Evolutionary conservation across 2,329 filamentous ascomycete species (phyloP).

Genomic region (Myriosclerotinia scirpicola): DNA sequence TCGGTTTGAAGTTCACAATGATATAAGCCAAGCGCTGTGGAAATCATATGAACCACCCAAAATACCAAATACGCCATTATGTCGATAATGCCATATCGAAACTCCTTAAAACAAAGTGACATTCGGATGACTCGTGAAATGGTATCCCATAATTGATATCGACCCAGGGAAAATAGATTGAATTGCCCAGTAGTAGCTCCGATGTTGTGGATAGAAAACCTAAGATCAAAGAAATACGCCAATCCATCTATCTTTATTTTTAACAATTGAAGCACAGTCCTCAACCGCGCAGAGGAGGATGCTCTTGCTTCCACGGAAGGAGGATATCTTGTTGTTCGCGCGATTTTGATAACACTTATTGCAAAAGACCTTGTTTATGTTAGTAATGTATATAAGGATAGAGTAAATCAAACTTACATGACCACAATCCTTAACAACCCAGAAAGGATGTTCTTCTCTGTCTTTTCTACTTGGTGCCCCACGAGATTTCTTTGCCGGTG

Average conservation of each 20-base stretch:
- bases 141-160: not conserved
- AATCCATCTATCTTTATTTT: conserved; percentile 58
- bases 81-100: conserved; percentile 12
- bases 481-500: conserved; percentile 44
- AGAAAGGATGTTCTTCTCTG: conserved; percentile 77
- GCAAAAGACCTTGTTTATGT: conserved; percentile 57
- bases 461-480: conserved; percentile 52
- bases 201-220: not conserved
- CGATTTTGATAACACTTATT: conserved; percentile 60
- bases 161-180: not conserved
- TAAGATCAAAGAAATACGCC: conserved; percentile 51
- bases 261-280: conserved; percentile 55
- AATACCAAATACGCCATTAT: conserved; percentile 1
- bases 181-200: not conserved
- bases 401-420: conserved; percentile 63
- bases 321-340: not conserved
- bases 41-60: not conserved
- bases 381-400: conserved; percentile 27
- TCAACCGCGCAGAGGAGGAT: conserved; percentile 54
- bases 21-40: conserved; percentile 2
- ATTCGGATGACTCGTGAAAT: not conserved
- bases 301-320: conserved; percentile 12
- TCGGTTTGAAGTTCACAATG: not conserved
- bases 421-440: conserved; percentile 86
- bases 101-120: conserved; percentile 8